Percentiles rank a stretch among this genome's conserved stretches.
phyloP scores from a whole-genome alignment of 2,329 filamentous ascomycete species.

The Meredithiella fracta region DNA sequence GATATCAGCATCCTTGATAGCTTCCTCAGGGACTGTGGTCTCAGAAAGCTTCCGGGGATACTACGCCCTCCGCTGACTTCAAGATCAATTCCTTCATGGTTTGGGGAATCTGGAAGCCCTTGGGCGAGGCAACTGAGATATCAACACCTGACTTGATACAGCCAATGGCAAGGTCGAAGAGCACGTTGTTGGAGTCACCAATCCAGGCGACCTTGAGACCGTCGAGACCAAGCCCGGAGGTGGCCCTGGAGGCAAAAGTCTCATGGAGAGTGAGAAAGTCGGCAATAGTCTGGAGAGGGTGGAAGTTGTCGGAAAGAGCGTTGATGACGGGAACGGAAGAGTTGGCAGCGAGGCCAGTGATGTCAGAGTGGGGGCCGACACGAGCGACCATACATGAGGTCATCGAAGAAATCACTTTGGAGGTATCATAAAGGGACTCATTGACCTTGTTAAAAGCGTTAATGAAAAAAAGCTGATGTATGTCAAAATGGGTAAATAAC shows the following conservation, averaged over 20 bases:
- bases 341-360: slow-evolving; percentile 51
- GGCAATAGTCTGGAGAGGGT: slow-evolving; percentile 85
- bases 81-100: slow-evolving; percentile 58
- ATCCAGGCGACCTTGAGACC: slow-evolving; percentile 91
- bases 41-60: slow-evolving; percentile 50
- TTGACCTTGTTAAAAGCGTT: slow-evolving; percentile 47
- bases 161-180: slow-evolving; percentile 82
- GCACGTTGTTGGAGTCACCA: slow-evolving; percentile 91
- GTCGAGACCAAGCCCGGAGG: slow-evolving; percentile 46
- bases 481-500: slow-evolving; percentile 18
- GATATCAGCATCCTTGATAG: slow-evolving; percentile 68
- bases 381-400: slow-evolving; percentile 68
- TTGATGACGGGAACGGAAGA: slow-evolving; percentile 73
- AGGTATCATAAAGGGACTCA: slow-evolving; percentile 86
- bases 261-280: slow-evolving; percentile 87
- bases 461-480: not conserved
- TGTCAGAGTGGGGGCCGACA: slow-evolving; percentile 61
- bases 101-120: slow-evolving; percentile 65
- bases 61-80: slow-evolving; percentile 39
- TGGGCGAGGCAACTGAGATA: slow-evolving; percentile 71
- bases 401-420: slow-evolving; percentile 87
- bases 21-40: slow-evolving; percentile 69
- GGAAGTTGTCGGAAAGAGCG: slow-evolving; percentile 75
- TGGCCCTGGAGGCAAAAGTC: slow-evolving; percentile 33
- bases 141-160: slow-evolving; percentile 77